Percentiles rank a stretch among this genome's conserved stretches.
Evolutionary conservation across 306 rosid genomes (phyloP).

Genomic region (Cyclanthera cordifolia): DNA sequence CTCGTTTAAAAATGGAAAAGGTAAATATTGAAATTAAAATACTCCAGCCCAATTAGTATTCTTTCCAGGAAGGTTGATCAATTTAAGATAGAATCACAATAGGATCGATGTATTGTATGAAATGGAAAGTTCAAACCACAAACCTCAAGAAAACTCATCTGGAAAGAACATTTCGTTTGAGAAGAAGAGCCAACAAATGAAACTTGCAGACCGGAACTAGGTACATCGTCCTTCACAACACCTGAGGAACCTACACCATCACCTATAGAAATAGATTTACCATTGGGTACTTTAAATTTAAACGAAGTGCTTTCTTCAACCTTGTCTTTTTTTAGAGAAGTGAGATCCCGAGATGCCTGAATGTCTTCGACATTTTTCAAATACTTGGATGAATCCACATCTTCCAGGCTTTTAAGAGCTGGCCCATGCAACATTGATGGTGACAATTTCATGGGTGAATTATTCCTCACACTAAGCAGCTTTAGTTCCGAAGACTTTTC

Average conservation of each 20-base stretch:
- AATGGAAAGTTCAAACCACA: conserved; percentile 9
- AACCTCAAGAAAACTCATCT: conserved; percentile 92
- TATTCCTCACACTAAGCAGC: conserved; percentile 26
- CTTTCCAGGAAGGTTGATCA: not conserved
- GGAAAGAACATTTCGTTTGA: conserved; percentile 51
- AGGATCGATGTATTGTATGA: not conserved
- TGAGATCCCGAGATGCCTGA: conserved; percentile 21
- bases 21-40: not conserved
- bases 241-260: conserved; percentile 23
- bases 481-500: conserved; percentile 49
- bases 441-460: conserved; percentile 53
- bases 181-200: conserved; percentile 27
- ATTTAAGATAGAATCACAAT: not conserved
- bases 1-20: not conserved
- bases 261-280: conserved; percentile 18
- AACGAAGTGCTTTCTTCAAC: conserved; percentile 36
- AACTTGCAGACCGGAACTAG: conserved; percentile 20
- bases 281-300: conserved; percentile 26
- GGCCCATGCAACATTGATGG: conserved; percentile 70
- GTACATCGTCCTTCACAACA: conserved; percentile 20
- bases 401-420: conserved; percentile 78
- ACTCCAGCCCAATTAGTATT: not conserved
- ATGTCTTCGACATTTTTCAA: conserved; percentile 28
- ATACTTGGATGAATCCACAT: conserved; percentile 51
- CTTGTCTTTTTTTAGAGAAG: conserved; percentile 28